Conservation (phyloP, 768 basidiomycete species). For the Mycena filopes region DNA sequence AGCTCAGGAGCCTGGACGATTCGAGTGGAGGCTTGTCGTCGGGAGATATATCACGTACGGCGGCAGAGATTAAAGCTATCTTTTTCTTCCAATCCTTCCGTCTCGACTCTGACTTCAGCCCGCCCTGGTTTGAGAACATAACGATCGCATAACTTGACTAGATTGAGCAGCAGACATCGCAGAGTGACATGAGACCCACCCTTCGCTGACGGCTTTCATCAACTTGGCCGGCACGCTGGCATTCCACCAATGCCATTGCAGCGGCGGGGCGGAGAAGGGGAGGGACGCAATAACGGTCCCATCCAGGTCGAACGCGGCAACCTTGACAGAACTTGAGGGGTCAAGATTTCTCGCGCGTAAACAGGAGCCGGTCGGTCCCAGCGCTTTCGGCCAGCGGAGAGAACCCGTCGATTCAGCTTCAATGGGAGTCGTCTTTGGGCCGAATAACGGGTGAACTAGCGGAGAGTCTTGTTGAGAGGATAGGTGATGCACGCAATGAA, state of each 20-base stretch:
- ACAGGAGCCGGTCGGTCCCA: conserved; percentile 52
- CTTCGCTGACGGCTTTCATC: conserved; percentile 64
- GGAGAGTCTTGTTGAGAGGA: neutral
- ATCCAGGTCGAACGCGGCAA: conserved; percentile 89
- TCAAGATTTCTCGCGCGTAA: conserved; percentile 53
- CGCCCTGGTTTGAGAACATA: conserved; percentile 83
- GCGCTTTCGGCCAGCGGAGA: conserved; percentile 52
- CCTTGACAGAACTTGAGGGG: conserved; percentile 61
- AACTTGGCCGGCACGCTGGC: conserved; percentile 70
- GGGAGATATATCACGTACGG: conserved; percentile 50
- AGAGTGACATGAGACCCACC: conserved; percentile 51
- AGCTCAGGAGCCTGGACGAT: conserved; percentile 68
- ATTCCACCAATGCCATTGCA: conserved; percentile 79
- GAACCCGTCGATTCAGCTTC: conserved; percentile 10
- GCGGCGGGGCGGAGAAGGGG: conserved; percentile 43
- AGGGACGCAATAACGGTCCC: conserved; percentile 77
- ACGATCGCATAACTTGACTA: conserved; percentile 71
- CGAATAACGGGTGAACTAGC: conserved; percentile 56
- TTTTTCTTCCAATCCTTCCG: conserved; percentile 82
- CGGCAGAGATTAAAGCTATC: conserved; percentile 71
- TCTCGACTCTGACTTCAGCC: conserved; percentile 49
- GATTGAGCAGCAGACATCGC: neutral
- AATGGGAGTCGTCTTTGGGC: conserved; percentile 27
- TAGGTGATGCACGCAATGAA: neutral
- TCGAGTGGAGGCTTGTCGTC: neutral